Conservation (phyloP, 345 rosid genomes). For the Bruguiera parviflora region DNA sequence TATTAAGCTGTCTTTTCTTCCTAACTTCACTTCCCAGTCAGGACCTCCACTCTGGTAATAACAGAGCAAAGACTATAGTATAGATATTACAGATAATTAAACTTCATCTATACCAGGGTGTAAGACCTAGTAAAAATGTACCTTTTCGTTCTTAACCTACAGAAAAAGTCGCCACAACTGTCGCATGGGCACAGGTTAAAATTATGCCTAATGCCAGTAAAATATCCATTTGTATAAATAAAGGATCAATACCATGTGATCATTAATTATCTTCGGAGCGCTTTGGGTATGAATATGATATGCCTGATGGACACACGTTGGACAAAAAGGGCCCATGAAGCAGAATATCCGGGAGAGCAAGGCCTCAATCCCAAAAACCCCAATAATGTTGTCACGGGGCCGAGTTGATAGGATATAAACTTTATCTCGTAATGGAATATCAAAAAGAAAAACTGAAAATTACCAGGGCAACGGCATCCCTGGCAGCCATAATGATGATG, state of each 20-base stretch:
- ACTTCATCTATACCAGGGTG: too few species aligned
- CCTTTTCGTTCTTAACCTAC: too few species aligned
- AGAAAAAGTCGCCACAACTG: too few species aligned
- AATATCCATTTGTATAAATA: background rate
- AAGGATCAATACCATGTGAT: background rate
- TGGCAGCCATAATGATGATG: slow-evolving; percentile 77
- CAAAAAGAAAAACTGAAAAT: slow-evolving; percentile 1
- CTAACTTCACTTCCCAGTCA: slow-evolving; percentile 77
- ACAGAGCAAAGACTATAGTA: background rate
- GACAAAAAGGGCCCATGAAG: slow-evolving; percentile 12
- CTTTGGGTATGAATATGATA: background rate
- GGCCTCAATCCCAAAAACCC: background rate
- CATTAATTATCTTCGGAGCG: background rate
- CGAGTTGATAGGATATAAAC: background rate
- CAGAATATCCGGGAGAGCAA: slow-evolving; percentile 23
- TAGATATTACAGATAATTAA: background rate
- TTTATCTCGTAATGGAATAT: too few species aligned
- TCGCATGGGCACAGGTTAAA: too few species aligned
- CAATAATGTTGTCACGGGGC: background rate
- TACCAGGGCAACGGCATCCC: slow-evolving; percentile 89
- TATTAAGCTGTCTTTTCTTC: slow-evolving; percentile 72
- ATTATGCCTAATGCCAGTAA: background rate
- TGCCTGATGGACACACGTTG: slow-evolving; percentile 15
- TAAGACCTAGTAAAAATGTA: too few species aligned
- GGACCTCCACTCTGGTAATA: slow-evolving; percentile 75